phyloP scores from a whole-genome alignment of 1,284 basidiomycete species.

The Cystobasidium sp. region DNA sequence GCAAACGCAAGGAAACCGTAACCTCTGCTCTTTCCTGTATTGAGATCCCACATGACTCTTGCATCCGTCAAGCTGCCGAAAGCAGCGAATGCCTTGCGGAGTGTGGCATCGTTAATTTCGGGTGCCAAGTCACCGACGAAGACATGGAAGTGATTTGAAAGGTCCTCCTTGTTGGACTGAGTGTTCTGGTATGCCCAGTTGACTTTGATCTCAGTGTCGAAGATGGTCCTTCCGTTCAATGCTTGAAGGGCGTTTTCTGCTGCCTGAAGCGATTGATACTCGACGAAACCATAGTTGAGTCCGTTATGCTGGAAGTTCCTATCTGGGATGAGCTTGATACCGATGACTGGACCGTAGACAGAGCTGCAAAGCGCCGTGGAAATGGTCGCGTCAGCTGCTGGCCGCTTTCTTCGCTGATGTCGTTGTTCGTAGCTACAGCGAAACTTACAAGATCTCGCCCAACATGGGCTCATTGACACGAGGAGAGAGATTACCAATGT shows the following conservation, averaged over 20 bases:
- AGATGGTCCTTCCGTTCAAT: slow-evolving; percentile 92
- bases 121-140: slow-evolving; percentile 98
- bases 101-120: slow-evolving; percentile 96
- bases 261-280: slow-evolving; percentile 83
- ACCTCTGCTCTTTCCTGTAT: slow-evolving; percentile 93
- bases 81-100: slow-evolving; percentile 90
- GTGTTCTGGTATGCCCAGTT: slow-evolving; percentile 98
- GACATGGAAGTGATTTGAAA: slow-evolving; percentile 92
- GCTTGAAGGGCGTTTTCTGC: slow-evolving; percentile 96
- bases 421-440: slow-evolving; percentile 9
- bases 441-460: slow-evolving; percentile 49
- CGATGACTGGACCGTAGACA: slow-evolving; percentile 90
- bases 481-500: slow-evolving; percentile 94
- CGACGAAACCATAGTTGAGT: slow-evolving; percentile 92
- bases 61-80: slow-evolving; percentile 95
- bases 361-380: slow-evolving; percentile 58
- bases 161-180: slow-evolving; percentile 82
- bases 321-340: slow-evolving; percentile 98
- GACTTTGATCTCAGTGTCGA: slow-evolving; percentile 76
- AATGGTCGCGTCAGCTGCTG: background rate
- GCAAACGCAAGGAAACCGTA: slow-evolving; percentile 93
- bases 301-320: slow-evolving; percentile 96
- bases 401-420: background rate
- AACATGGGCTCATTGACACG: slow-evolving; percentile 67
- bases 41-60: slow-evolving; percentile 99